Base-by-base conservation (phyloP, 495 filamentous ascomycete species). In the Astrothelium macrocarpum region DNA sequence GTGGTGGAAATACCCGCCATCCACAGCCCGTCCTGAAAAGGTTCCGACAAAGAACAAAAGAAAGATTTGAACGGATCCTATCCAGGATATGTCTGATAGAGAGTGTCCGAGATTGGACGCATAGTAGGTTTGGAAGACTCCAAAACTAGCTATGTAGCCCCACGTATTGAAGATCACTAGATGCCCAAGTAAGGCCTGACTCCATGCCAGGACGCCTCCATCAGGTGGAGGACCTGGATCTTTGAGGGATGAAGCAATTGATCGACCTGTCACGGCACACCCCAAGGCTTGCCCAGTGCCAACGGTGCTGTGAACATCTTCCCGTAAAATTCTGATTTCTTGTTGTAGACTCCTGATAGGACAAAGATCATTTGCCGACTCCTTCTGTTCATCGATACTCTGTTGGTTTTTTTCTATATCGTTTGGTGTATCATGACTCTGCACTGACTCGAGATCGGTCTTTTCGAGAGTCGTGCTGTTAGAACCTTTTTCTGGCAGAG, bases 81-180 rank as follows among this genome's bases (percentile, higher is more conserved):
- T 80, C 83, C 83, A 86, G 32, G 80, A 81, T 26, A 85, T 82
- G 14, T 72, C 73, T 3, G 78, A 79, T n/a, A 79, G 76, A 0
- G 77, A 59, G 7, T 70, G 67, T 28, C 74, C 65, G 5, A 82
- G 70, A 2, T 67, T 75, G 1, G 79, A 69, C 12, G 81, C 80
- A 71, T 93, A 94, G 77, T 94, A 89, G 1, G 85, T 78, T 68
- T 94, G 90, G 71, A 91, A 94, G 1, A 90, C 80, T 14, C 90
- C 89, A 66, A 89, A 91, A 34, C 84, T 86, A 71, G 84, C 85
- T 72, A 89, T 83, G 67, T 86, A 88, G 26, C 88, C 89, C 86
- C 87, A 90, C 1, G 87, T 88, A 59, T 85, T 85, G 75, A 85
- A 84, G 61, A 89, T 80, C 60, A 88, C 79, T 11, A 91, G 73